Evolutionary conservation across 2,329 filamentous ascomycete species (phyloP), one percentile per base, ranked within the genome.

Genomic region (Alternaria burnsii): DNA sequence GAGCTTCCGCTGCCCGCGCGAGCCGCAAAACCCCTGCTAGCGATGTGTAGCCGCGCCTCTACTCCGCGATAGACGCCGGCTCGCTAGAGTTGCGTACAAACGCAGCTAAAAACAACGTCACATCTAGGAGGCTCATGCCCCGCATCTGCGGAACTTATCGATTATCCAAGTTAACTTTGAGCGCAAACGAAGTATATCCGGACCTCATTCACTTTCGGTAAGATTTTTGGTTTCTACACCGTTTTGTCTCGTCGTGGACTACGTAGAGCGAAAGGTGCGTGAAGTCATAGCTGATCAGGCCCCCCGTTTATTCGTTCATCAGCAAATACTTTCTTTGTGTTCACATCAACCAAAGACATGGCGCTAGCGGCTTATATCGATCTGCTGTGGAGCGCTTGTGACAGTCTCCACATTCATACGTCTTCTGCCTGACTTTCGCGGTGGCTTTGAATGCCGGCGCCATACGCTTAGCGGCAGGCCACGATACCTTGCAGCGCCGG

Each of bases 71-170:
- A 68, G 55, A 58, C 63, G 66, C 63, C 58, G 57, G 60, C 59
- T 66, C 65, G 65, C 43, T 59, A 64, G 58, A 50, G 46, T 28
- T 55, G 57, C 46, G 54, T 65, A 44, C 43, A 60, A 60, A 59
- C 52, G 54, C 63, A 62, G 61, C 63, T 65, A 65, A 65, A 68
- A 59, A 41, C 57, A 61, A 68, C 66, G 59, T 66, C 63, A 58
- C 36, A 52, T 52, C 40, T 20, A 44, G 12, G 40, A 16, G 12
- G n/a, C 20, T 46, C 18, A 10, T 16, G 30, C 40, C 46, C 22
- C 16, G 26, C 51, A 48, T n/a, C 32, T 50, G 18, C 47, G 20
- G 34, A 42, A 18, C 36, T 11, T 36, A 20, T 18, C 5, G 16
- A 20, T 9, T 40, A n/a, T 14, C 8, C 14, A 12, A 43, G 11